These are phyloP conservation scores for Neophaeococcomyces mojaviensis DNA, from an alignment of 2,329 filamentous ascomycete species.

Conservation along the genomic window DNA sequence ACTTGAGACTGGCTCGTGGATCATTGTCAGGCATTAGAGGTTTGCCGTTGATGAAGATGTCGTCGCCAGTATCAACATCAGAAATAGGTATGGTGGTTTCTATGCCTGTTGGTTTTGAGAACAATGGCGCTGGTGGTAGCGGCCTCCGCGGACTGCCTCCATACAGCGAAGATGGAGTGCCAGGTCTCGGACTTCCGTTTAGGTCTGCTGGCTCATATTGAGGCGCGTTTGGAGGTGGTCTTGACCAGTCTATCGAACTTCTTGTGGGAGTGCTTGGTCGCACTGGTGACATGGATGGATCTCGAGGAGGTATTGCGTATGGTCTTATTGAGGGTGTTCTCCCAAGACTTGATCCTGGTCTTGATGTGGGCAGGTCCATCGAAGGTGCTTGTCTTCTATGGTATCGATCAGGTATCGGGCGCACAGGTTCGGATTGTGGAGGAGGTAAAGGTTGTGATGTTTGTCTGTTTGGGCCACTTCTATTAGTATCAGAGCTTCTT, in stretches of 20 bases:
- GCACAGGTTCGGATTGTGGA: constrained; percentile 9
- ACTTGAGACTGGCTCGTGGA: constrained; percentile 50
- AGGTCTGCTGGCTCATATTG: constrained; percentile 81
- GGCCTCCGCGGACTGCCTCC: constrained; percentile 80
- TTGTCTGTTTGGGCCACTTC: constrained; percentile 23
- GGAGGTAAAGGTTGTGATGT: neutral
- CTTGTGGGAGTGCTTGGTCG: constrained; percentile 50
- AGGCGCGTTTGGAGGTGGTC: constrained; percentile 62
- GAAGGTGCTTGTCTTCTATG: constrained; percentile 28
- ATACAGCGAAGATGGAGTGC: constrained; percentile 82
- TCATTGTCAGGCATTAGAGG: constrained; percentile 46
- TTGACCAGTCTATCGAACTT: constrained; percentile 51
- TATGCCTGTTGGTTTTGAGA: constrained; percentile 41
- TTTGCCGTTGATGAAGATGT: constrained; percentile 58
- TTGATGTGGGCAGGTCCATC: constrained; percentile 26
- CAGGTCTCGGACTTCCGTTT: constrained; percentile 82
- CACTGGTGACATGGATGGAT: constrained; percentile 34
- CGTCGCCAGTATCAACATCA: constrained; percentile 50
- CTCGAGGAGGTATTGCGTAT: constrained; percentile 32
- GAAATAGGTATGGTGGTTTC: constrained; percentile 64
- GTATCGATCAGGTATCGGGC: constrained; percentile 27
- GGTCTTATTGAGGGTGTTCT: constrained; percentile 35
- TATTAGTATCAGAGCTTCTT: constrained; percentile 21
- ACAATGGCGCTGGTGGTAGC: constrained; percentile 80
- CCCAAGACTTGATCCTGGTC: constrained; percentile 36